Evolutionary conservation across 2,329 filamentous ascomycete genomes (phyloP), one percentile per base, ranked within the genome.

Genomic region (Gliomastix tumulicola): DNA sequence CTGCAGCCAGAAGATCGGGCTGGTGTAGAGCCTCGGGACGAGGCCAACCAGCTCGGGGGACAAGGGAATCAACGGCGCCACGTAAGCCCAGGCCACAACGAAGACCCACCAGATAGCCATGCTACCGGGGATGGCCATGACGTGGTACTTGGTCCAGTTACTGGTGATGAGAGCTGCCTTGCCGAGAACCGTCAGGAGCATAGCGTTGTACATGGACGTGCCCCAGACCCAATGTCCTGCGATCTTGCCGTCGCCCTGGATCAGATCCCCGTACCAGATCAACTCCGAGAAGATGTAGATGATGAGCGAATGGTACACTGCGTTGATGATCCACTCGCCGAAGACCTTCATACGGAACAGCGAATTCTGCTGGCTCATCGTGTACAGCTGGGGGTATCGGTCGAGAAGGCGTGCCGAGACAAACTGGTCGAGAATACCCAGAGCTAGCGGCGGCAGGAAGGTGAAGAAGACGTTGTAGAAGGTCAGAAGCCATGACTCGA

Each of bases 381-480:
- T 81, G 62, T 98, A 98, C 15, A 98, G 76, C 59, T 98, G 94
- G 11, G 92, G 92, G 57, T 98, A 98, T 20, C 92, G 80, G 60
- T 98, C 92, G 11, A 98, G 73, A 17, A 98, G 70, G 18, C 92
- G 82, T 7, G 94, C 92, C 30, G 88, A 95, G 53, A 98, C 88
- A 63, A 94, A 97, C 57, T 98, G 94, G 59, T 98, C 94, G 46
- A 96, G 87, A 45, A 98, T 94, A 49, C 92, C 92, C 54, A 98
- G 82, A 2, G 88, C 90, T 41, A 98, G 82, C 2, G 92, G 92
- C 13, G 92, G 92, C 15, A 96, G 69, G 16, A 94, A 84, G 1
- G 92, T 98, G 67, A 94, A 98, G 59, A 98, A 84, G 59, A 98
- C 88, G 68, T 98, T 98, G 73, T 96, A 98, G 66, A 97, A 94